Evolutionary conservation across 2,329 filamentous ascomycete species (phyloP), one percentile per base, ranked within the genome.

Genomic region (Xylaria sp.): DNA sequence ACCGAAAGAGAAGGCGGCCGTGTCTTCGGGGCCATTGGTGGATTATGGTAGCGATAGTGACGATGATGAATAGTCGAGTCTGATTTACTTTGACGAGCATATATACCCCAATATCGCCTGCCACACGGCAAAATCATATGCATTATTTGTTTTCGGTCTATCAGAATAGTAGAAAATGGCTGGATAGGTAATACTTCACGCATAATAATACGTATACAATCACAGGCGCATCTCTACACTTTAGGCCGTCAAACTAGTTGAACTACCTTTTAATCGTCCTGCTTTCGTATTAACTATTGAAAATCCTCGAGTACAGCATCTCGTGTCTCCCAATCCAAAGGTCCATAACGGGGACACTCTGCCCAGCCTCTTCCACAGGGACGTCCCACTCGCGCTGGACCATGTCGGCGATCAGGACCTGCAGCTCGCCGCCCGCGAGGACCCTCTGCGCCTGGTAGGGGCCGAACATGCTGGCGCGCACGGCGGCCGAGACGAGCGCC

Each of bases 1-100:
- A 50, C 83, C 85, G 36, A 88, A 86, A 77, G 80, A 84, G 27
- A 85, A 89, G 61, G 80, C 86, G 9, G 81, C 85, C 32, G 81
- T 79, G 9, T 72, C 88, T 32, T 80, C 87, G 19, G 93, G 93
- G 1, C 92, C 93, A 6, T 82, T 98, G 72, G 96, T 98, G 21
- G 92, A 87, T 30, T 99, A 99, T 76, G 94, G 90, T 64, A 98
- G 93, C 79, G 94, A 97, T 80, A 92, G 94, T 77, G 94, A 97
- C 69, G 92, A 85, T 64, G 75, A 75, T 67, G 76, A 75, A 57
- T 70, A 69, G 54, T 3, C 56, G 34, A 65, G 19, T 45, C 32
- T 45, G 34, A 5, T 24, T 57, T 42, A 59, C 50, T 51, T 47
- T 30, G 53, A 39, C 21, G 17, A 61, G 24, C 24, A 60, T 39